Conservation (phyloP, 2,329 filamentous ascomycete species). For the Neonectria coccinea region DNA sequence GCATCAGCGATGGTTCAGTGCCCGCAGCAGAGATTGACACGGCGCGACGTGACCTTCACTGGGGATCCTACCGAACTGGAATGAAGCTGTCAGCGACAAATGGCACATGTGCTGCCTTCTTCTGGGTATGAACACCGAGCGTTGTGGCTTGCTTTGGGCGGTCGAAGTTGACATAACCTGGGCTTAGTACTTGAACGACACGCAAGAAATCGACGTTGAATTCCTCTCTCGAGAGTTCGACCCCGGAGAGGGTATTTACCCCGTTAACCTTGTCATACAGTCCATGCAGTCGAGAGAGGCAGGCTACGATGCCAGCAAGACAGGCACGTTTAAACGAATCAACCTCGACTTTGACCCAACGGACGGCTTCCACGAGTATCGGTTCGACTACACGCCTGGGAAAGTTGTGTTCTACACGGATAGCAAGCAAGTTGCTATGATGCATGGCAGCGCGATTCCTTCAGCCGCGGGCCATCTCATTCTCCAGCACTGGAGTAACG, state of each 20-base stretch:
- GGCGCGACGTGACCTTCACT: constrained; percentile 70
- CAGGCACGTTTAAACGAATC: constrained; percentile 67
- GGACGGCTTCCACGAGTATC: constrained; percentile 78
- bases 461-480: constrained; percentile 72
- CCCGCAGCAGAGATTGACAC: constrained; percentile 74
- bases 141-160: not conserved
- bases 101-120: constrained; percentile 83
- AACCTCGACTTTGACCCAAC: constrained; percentile 76
- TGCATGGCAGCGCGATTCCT: constrained; percentile 69
- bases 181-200: constrained; percentile 78
- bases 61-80: constrained; percentile 75
- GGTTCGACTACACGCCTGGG: constrained; percentile 77
- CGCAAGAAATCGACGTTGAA: constrained; percentile 85
- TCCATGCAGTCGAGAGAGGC: constrained; percentile 67
- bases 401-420: constrained; percentile 78
- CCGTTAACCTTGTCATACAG: constrained; percentile 82
- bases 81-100: constrained; percentile 71
- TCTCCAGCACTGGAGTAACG: constrained; percentile 83
- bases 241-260: constrained; percentile 60
- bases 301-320: constrained; percentile 72
- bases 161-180: constrained; percentile 9
- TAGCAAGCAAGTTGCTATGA: constrained; percentile 65
- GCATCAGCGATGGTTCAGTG: constrained; percentile 63
- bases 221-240: constrained; percentile 77
- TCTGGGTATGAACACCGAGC: constrained; percentile 69